phyloP scores from a whole-genome alignment of 306 rosid species.

The Acacia crassicarpa region DNA sequence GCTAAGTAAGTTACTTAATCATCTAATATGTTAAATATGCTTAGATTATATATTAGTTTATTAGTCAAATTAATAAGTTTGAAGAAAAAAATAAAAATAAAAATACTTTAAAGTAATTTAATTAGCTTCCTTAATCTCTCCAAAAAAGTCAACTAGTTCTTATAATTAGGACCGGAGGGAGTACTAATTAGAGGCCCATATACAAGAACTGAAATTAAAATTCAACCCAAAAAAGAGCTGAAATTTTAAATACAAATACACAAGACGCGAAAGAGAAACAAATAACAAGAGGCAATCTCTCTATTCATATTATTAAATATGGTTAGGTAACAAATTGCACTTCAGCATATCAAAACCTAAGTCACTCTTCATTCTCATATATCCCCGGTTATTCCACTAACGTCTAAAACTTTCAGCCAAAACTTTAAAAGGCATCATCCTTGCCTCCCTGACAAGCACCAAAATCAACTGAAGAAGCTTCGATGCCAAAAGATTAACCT shows the following conservation, averaged over 20 bases:
- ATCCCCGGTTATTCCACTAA: slow-evolving; percentile 35
- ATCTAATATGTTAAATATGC: no score
- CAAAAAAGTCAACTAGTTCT: no score
- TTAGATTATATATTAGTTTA: no score
- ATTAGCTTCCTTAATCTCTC: no score
- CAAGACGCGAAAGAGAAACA: not conserved
- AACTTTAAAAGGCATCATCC: slow-evolving; percentile 42
- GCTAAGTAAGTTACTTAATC: no score
- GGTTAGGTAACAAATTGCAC: slow-evolving; percentile 37
- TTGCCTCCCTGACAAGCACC: slow-evolving; percentile 29
- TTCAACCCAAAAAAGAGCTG: not conserved
- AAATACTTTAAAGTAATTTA: no score
- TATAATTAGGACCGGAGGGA: no score
- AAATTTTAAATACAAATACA: not conserved
- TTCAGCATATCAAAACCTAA: slow-evolving; percentile 7
- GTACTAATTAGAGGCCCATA: not conserved
- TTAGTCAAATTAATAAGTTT: no score
- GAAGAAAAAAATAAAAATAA: no score
- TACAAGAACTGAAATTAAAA: not conserved
- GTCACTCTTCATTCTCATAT: slow-evolving; percentile 7
- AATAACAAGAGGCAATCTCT: not conserved
- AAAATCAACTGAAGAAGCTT: slow-evolving; percentile 29
- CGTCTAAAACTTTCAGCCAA: slow-evolving; percentile 41
- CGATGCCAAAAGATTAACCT: slow-evolving; percentile 29
- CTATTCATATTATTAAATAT: slow-evolving; percentile 2